Conservation (phyloP, 139 green algal species). For the Medakamo hakoo region DNA sequence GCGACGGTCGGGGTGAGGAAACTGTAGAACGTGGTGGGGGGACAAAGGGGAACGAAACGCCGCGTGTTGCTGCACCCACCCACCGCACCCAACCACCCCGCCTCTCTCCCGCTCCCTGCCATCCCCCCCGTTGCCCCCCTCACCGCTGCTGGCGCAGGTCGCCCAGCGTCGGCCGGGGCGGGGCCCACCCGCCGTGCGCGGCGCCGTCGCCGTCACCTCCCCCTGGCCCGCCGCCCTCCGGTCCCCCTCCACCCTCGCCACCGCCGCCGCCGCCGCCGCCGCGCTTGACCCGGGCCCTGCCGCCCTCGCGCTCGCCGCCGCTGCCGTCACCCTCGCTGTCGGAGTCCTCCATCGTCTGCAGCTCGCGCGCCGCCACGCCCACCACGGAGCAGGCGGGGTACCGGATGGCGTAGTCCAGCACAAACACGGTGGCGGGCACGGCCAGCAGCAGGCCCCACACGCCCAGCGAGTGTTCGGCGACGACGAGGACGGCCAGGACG, state of each 20-base stretch:
- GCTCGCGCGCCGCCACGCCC: constrained; percentile 29
- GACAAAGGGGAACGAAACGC: too few species aligned
- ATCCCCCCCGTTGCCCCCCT: too few species aligned
- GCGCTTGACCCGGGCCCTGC: too few species aligned
- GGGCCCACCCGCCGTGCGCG: too few species aligned
- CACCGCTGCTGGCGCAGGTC: too few species aligned
- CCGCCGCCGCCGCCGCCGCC: too few species aligned
- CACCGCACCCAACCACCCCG: background rate
- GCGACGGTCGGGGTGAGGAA: constrained; percentile 13
- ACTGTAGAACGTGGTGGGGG: too few species aligned
- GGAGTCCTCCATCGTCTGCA: constrained; percentile 14
- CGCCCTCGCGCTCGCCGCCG: background rate
- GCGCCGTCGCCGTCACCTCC: too few species aligned
- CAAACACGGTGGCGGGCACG: constrained; percentile 80
- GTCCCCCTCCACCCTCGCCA: background rate
- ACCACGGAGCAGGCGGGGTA: constrained; percentile 35
- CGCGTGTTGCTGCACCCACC: too few species aligned
- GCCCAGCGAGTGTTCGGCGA: constrained; percentile 67
- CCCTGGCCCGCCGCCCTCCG: too few species aligned
- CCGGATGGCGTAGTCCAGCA: constrained; percentile 74
- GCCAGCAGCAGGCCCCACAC: constrained; percentile 88
- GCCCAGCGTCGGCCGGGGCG: too few species aligned
- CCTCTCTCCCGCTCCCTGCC: background rate
- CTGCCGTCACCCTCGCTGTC: background rate
- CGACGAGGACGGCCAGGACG: constrained; percentile 44